Percentiles rank a stretch among this genome's conserved stretches.
phyloP scores from a whole-genome alignment of 352 stramenopile species.

The Phytopythium helicoides region DNA sequence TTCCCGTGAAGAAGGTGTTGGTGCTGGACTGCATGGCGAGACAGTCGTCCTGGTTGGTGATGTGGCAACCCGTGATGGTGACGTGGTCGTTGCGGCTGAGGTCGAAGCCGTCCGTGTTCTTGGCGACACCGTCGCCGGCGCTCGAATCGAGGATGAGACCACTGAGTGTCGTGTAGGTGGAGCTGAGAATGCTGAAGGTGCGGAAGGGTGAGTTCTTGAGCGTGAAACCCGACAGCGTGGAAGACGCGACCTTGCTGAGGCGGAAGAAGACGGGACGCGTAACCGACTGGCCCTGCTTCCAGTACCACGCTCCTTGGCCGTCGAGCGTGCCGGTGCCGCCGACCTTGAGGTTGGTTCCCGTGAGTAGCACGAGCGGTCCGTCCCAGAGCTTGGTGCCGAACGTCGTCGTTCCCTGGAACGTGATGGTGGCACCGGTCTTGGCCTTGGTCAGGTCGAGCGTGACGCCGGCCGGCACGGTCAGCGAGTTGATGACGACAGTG shows the following conservation, averaged over 20 bases:
- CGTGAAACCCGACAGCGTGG: too few species aligned
- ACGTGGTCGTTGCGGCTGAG: too few species aligned
- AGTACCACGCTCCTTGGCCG: conserved; percentile 37
- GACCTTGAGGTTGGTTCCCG: conserved; percentile 24
- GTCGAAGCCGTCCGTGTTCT: too few species aligned
- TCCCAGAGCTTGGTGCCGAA: conserved; percentile 31
- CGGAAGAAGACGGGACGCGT: conserved; percentile 36
- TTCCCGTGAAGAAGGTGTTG: too few species aligned
- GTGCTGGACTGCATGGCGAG: too few species aligned
- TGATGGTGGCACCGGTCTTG: conserved; percentile 27
- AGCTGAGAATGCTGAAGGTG: too few species aligned
- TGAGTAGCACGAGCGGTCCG: conserved; percentile 27
- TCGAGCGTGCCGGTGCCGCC: conserved; percentile 26
- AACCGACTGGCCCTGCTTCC: conserved; percentile 22
- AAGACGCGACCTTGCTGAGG: conserved; percentile 7
- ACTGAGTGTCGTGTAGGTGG: conserved; percentile 9
- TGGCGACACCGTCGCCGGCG: too few species aligned
- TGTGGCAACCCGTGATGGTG: too few species aligned
- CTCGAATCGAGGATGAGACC: conserved; percentile 22
- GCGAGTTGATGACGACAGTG: too few species aligned
- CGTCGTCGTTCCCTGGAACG: conserved; percentile 27
- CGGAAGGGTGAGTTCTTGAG: too few species aligned
- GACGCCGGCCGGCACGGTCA: conserved; percentile 26
- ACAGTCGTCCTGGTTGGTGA: too few species aligned
- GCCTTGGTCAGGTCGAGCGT: conserved; percentile 30